Percentiles rank a stretch among this genome's conserved stretches.
Evolutionary conservation across 495 filamentous ascomycete species (phyloP).

Genomic region (Lichenothelia convexa): DNA sequence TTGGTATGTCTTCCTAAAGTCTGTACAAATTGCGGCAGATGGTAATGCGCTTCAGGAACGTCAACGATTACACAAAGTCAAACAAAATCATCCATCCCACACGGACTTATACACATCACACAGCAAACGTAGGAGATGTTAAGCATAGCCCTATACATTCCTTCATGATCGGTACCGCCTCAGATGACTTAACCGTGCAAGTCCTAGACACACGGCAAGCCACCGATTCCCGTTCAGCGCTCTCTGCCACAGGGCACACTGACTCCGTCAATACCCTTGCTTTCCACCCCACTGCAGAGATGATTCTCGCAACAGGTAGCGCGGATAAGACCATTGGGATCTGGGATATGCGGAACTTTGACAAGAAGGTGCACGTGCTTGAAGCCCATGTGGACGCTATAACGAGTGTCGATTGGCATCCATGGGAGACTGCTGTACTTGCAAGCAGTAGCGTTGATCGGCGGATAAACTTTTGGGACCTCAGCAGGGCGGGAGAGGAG

Average conservation of each 20-base stretch:
- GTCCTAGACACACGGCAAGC: constrained; percentile 65
- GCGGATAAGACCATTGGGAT: constrained; percentile 87
- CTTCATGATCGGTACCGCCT: constrained; percentile 75
- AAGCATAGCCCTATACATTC: constrained; percentile 75
- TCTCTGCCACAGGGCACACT: constrained; percentile 49
- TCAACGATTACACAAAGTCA: constrained; percentile 45
- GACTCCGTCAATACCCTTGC: constrained; percentile 90
- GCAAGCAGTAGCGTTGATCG: constrained; percentile 85
- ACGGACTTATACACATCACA: constrained; percentile 71
- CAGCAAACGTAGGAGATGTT: constrained; percentile 86
- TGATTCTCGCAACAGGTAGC: constrained; percentile 75
- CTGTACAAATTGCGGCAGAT: too few relatives aligned
- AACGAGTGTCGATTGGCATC: constrained; percentile 86
- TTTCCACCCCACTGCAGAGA: constrained; percentile 80
- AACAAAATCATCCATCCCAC: constrained; percentile 51
- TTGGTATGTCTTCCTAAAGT: constrained; percentile 41
- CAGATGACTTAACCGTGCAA: constrained; percentile 85
- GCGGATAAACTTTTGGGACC: constrained; percentile 89
- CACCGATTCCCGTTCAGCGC: constrained; percentile 31
- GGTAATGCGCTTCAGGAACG: too few relatives aligned
- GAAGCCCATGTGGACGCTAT: constrained; percentile 77
- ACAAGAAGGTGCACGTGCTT: constrained; percentile 65
- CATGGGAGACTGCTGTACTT: constrained; percentile 66
- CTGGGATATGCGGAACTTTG: constrained; percentile 85
- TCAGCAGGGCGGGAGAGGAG: constrained; percentile 78